Percentiles rank a stretch among this genome's conserved stretches.
Evolutionary conservation across 83 land plant species (phyloP).

Genomic region (Picea engelmannii): DNA sequence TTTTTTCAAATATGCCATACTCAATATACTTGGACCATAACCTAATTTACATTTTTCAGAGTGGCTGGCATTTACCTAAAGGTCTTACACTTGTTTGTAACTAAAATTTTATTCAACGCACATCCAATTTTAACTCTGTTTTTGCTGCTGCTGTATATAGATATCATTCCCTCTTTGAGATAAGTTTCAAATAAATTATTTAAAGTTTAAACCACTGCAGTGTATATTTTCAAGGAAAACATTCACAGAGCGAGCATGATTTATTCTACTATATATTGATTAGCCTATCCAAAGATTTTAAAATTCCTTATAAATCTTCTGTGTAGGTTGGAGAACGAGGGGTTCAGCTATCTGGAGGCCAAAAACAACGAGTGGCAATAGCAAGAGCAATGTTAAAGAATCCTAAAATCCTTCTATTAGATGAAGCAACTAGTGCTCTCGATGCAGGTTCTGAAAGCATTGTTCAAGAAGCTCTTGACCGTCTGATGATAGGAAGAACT

Average conservation of each 20-base stretch:
- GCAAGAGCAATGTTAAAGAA: constrained; percentile 96
- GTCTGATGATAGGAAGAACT: constrained; percentile 95
- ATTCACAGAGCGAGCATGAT: not conserved
- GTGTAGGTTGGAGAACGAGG: constrained; percentile 94
- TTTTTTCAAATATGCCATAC: not conserved
- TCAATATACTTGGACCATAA: not conserved
- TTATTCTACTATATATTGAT: not conserved
- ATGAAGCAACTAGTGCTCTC: constrained; percentile 98
- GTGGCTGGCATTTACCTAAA: not conserved
- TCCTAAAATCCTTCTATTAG: constrained; percentile 91
- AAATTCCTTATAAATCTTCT: not conserved
- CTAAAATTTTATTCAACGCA: not conserved
- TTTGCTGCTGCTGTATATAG: not conserved
- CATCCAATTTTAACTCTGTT: not conserved
- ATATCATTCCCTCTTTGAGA: not conserved
- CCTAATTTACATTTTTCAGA: not conserved
- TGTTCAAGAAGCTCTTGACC: constrained; percentile 94
- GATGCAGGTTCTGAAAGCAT: constrained; percentile 92
- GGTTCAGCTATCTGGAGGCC: constrained; percentile 93
- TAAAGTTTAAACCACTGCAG: not conserved
- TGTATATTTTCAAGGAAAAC: not conserved
- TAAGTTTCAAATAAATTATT: not conserved
- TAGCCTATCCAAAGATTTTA: not conserved
- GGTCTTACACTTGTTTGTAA: not conserved
- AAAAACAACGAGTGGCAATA: constrained; percentile 97